Evolutionary conservation across 2,329 filamentous ascomycete genomes (phyloP).

Genomic region (Aschersonia sp.): DNA sequence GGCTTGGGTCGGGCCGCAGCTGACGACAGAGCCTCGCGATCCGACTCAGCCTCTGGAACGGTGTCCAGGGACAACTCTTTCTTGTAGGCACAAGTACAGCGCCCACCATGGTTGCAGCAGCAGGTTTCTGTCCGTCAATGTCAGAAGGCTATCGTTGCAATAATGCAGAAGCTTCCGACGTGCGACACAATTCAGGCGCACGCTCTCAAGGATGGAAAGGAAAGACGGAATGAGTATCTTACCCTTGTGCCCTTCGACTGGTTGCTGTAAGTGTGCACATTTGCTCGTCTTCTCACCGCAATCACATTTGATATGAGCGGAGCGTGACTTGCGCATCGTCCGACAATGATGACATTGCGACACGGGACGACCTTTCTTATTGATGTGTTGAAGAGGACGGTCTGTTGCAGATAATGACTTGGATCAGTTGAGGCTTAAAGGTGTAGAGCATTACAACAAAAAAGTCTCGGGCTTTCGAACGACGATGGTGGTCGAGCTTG

Average conservation of each 20-base stretch:
- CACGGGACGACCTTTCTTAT: slow-evolving; percentile 93
- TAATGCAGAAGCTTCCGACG: background rate
- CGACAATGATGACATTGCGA: slow-evolving; percentile 98
- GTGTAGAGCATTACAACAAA: background rate
- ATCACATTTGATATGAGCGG: slow-evolving; percentile 90
- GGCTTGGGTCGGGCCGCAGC: slow-evolving; percentile 23
- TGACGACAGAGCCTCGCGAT: slow-evolving; percentile 24
- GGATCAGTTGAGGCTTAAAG: too few species aligned
- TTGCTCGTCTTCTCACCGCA: slow-evolving; percentile 84
- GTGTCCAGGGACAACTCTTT: slow-evolving; percentile 46
- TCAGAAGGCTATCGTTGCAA: background rate
- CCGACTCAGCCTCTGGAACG: slow-evolving; percentile 48
- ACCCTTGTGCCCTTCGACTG: slow-evolving; percentile 44
- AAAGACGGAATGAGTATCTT: slow-evolving; percentile 14
- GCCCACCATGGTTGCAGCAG: slow-evolving; percentile 55
- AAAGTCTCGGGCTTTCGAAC: slow-evolving; percentile 3
- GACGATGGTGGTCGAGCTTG: background rate
- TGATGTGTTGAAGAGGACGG: slow-evolving; percentile 83
- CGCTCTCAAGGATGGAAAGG: background rate
- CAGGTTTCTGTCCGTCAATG: slow-evolving; percentile 37
- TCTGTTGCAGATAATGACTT: slow-evolving; percentile 34
- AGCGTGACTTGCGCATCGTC: slow-evolving; percentile 86
- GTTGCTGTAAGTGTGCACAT: slow-evolving; percentile 44
- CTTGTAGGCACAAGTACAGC: slow-evolving; percentile 50
- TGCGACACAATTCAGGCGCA: background rate